Evolutionary conservation across 257 asterid genomes (phyloP), one percentile per base, ranked within the genome.

Genomic region (Catharanthus roseus): DNA sequence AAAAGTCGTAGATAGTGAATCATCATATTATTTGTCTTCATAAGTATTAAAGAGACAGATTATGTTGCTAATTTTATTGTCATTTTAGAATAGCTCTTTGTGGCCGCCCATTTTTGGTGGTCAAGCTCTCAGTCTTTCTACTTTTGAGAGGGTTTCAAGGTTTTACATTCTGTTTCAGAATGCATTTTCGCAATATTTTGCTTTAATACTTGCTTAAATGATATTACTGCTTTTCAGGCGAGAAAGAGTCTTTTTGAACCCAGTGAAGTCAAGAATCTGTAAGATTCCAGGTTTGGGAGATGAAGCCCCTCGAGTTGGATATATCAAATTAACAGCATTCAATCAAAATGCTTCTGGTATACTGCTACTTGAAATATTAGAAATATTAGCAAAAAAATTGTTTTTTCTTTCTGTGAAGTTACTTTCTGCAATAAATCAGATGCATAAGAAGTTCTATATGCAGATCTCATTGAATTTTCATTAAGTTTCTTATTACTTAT

Each of bases 271-370:
- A 21, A 85, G 86, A 75, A 76, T 95, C 80, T 95, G 99, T 87
- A 81, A 82, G 81, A 68, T 81, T 73, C 77, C 95, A 69, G 86
- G 89, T 41, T 68, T 66, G 57, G 96, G 87, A 64, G 80, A 83
- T 41, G 90, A 89, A 67, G 86, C 87, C 63, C 85, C 86, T 70
- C 84, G 77, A 78, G 74, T 95, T 71, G 99, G 99, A 81, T 95
- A 95, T 73, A 91, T 95, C 82, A 95, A 95, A 79, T 83, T 95
- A 65, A 85, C 95, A 63, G 82, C 97, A 75, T 95, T 95, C 93
- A 95, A 85, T 79, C 96, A 91, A 85, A 95, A 95, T 73, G 96
- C 97, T 65, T 91, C 99, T 65, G 97, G 99, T 95, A 88, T 65
- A 24, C 19, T 42, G 18, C 72, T 34, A 26, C 23, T 49, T 31